A percentile compares a stretch with the other conserved stretches of the same genome.
These are phyloP conservation scores for Trichoderma sp. DNA, from an alignment of 2,329 filamentous ascomycete genomes.

Conservation along the genomic window DNA sequence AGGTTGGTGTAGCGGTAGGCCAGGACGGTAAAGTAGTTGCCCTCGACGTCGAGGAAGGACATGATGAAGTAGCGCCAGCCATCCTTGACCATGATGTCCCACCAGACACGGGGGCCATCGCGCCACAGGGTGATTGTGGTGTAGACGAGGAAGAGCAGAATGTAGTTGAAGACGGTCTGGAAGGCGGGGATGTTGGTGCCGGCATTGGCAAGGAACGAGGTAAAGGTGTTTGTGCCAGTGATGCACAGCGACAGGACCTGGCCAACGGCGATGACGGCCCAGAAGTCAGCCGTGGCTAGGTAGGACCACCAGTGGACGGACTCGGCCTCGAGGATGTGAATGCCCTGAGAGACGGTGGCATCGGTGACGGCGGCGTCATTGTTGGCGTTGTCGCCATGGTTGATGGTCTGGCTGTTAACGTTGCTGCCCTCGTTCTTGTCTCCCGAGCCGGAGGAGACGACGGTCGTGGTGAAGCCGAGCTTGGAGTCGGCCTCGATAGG, in stretches of 20 bases:
- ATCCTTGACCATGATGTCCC: slow-evolving; percentile 60
- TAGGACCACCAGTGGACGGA: slow-evolving; percentile 67
- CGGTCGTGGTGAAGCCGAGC: slow-evolving; percentile 23
- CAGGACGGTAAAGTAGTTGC: slow-evolving; percentile 96
- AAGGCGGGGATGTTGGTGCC: slow-evolving; percentile 87
- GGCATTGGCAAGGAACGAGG: slow-evolving; percentile 62
- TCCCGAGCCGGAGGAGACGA: slow-evolving; percentile 10
- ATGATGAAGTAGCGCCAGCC: slow-evolving; percentile 95
- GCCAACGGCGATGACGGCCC: slow-evolving; percentile 74
- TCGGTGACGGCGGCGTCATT: slow-evolving; percentile 22
- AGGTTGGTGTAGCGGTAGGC: slow-evolving; percentile 93
- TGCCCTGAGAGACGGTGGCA: slow-evolving; percentile 47
- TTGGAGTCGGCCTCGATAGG: slow-evolving; percentile 19
- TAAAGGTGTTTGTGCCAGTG: slow-evolving; percentile 89
- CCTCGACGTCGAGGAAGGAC: slow-evolving; percentile 89
- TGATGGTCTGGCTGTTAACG: background rate
- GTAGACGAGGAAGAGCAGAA: slow-evolving; percentile 79
- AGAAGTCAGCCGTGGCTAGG: slow-evolving; percentile 82
- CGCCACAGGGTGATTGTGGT: slow-evolving; percentile 73
- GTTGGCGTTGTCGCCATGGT: background rate
- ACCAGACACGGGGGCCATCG: slow-evolving; percentile 73
- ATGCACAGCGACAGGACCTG: slow-evolving; percentile 87
- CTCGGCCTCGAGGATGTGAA: slow-evolving; percentile 54
- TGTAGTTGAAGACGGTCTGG: slow-evolving; percentile 94
- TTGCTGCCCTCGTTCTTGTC: background rate